Conservation (phyloP, 768 basidiomycete genomes). For the Pulveroboletus sp. region DNA sequence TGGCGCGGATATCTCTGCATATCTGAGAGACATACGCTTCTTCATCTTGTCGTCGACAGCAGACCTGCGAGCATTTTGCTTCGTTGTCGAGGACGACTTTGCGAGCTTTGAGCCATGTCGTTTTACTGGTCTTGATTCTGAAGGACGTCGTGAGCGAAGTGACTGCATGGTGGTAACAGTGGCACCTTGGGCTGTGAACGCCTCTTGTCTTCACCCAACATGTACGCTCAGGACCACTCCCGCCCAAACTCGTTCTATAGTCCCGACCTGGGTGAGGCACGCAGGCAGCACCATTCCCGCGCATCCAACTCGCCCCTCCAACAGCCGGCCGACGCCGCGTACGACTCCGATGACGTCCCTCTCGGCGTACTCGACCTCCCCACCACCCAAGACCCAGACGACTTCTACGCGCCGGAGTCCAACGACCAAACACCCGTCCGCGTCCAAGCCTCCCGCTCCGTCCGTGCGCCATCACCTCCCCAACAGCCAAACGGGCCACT, state of each 20-base stretch:
- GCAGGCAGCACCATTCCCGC: constrained; percentile 10
- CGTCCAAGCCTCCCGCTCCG: constrained; percentile 45
- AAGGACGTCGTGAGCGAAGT: constrained; percentile 48
- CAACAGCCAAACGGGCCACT: constrained; percentile 50
- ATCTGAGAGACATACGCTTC: constrained; percentile 94
- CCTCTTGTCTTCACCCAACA: constrained; percentile 18
- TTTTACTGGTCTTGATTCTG: constrained; percentile 38
- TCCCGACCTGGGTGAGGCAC: constrained; percentile 18
- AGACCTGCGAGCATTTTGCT: constrained; percentile 44
- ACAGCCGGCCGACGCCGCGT: constrained; percentile 29
- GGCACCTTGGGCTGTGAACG: constrained; percentile 10
- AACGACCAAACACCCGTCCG: constrained; percentile 26
- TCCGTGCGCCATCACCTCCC: constrained; percentile 64
- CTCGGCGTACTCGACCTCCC: constrained; percentile 25
- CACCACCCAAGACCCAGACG: constrained; percentile 39
- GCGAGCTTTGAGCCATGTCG: constrained; percentile 28
- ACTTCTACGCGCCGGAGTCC: constrained; percentile 30
- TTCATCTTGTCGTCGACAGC: constrained; percentile 85
- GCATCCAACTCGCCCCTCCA: constrained; percentile 22
- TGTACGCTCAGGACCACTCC: constrained; percentile 32
- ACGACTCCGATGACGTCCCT: constrained; percentile 40
- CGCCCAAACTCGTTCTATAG: constrained; percentile 34
- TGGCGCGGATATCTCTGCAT: constrained; percentile 79
- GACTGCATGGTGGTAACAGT: constrained; percentile 44
- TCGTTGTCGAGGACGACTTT: constrained; percentile 18